Evolutionary conservation across 129 eudicot genomes (phyloP).

Genomic region (Ambrosia trifida): DNA sequence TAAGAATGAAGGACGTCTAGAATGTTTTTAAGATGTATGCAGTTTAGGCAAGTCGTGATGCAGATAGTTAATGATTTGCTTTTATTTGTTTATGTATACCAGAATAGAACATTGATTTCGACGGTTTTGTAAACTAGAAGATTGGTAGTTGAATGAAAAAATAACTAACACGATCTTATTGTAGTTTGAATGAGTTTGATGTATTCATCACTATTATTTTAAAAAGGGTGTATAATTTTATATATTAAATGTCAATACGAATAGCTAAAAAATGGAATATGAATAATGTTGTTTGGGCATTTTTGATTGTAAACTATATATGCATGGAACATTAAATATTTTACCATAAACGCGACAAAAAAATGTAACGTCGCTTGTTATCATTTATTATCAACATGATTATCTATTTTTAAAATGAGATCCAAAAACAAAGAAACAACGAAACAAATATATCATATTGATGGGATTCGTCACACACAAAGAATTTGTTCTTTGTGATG

Average conservation of each 20-base stretch:
- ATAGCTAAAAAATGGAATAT: neutral
- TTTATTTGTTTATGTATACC: neutral
- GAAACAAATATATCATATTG: neutral
- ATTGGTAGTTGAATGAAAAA: neutral
- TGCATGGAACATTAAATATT: neutral
- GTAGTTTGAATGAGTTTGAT: neutral
- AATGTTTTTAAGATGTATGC: too few species aligned
- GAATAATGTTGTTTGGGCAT: too few species aligned
- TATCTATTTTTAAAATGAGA: neutral
- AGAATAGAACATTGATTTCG: neutral
- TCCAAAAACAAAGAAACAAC: neutral
- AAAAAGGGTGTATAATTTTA: too few species aligned
- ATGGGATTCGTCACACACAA: neutral
- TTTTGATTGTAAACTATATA: neutral
- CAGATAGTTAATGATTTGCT: neutral
- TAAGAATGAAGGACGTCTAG: too few species aligned
- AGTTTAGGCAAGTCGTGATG: too few species aligned
- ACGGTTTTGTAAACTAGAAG: too few species aligned
- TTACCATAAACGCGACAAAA: neutral
- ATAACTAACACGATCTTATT: neutral
- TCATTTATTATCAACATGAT: neutral
- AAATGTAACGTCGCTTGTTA: neutral
- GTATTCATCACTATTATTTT: neutral
- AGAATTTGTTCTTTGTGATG: neutral
- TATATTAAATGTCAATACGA: too few species aligned